Percentiles rank a stretch among this genome's conserved stretches.
Evolutionary conservation across 306 rosid genomes (phyloP).

Genomic region (Corylus heterophylla): DNA sequence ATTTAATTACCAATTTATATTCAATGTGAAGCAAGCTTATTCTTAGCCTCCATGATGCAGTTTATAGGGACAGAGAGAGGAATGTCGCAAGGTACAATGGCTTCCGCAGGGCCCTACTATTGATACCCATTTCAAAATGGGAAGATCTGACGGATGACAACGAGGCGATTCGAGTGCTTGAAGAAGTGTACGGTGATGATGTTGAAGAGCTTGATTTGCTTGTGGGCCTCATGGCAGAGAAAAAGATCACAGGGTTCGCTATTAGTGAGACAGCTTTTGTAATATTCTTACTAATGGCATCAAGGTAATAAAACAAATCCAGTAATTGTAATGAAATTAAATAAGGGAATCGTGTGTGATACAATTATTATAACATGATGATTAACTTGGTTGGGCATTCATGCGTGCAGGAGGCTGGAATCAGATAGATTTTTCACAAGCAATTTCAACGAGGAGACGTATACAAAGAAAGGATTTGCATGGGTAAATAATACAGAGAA

Average conservation of each 20-base stretch:
- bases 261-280: conserved; percentile 60
- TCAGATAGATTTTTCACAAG: conserved; percentile 64
- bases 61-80: conserved; percentile 66
- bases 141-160: conserved; percentile 55
- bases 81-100: conserved; percentile 58
- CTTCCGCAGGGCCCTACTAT: conserved; percentile 41
- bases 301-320: conserved; percentile 35
- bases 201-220: conserved; percentile 56
- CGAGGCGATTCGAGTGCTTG: conserved; percentile 41
- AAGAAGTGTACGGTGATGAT: conserved; percentile 55
- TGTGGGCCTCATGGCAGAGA: conserved; percentile 73
- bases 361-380: no score
- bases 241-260: conserved; percentile 65
- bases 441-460: conserved; percentile 49
- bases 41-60: conserved; percentile 28
- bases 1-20: neutral
- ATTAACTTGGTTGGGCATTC: neutral
- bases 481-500: conserved; percentile 66
- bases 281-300: conserved; percentile 57
- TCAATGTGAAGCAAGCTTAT: neutral
- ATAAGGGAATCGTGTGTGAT: no score
- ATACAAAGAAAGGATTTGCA: conserved; percentile 47
- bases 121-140: conserved; percentile 61
- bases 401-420: conserved; percentile 57
- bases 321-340: no score